A percentile compares a stretch with the other conserved stretches of the same genome.
These are phyloP conservation scores for Schwanniomyces vanrijiae DNA, from an alignment of 805 yeast genomes.

Conservation along the genomic window DNA sequence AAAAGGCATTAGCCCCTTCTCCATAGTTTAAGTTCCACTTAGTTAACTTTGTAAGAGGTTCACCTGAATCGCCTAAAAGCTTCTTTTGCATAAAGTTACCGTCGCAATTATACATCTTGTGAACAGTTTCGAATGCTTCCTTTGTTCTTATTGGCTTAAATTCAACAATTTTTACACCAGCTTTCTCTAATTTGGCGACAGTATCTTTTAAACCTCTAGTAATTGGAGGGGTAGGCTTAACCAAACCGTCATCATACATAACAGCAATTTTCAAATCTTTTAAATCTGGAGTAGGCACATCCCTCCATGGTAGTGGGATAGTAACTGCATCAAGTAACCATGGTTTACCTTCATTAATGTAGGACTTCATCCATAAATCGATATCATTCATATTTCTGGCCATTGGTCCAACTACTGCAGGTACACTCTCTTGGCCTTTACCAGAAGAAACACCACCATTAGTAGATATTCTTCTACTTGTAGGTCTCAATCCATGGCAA, in stretches of 20 bases:
- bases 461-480: conserved; percentile 33
- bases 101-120: conserved; percentile 60
- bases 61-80: conserved; percentile 60
- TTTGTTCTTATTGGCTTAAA: conserved; percentile 59
- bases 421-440: conserved; percentile 65
- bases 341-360: conserved; percentile 63
- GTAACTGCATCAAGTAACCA: conserved; percentile 53
- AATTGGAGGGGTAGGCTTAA: conserved; percentile 68
- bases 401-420: conserved; percentile 69
- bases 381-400: conserved; percentile 64
- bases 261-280: conserved; percentile 56
- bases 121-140: conserved; percentile 59
- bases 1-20: conserved; percentile 48
- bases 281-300: conserved; percentile 41
- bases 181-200: conserved; percentile 52
- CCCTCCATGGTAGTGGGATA: conserved; percentile 55
- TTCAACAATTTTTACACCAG: conserved; percentile 57
- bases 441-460: conserved; percentile 53
- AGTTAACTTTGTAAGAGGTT: conserved; percentile 65
- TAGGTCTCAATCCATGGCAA: conserved; percentile 43
- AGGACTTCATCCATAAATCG: conserved; percentile 64
- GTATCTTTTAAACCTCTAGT: conserved; percentile 54
- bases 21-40: conserved; percentile 62
- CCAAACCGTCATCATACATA: conserved; percentile 62
- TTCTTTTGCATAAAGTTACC: conserved; percentile 61